phyloP scores from a whole-genome alignment of 371 early-diverging fungal genomes.

The Syncephalastrum sp. region DNA sequence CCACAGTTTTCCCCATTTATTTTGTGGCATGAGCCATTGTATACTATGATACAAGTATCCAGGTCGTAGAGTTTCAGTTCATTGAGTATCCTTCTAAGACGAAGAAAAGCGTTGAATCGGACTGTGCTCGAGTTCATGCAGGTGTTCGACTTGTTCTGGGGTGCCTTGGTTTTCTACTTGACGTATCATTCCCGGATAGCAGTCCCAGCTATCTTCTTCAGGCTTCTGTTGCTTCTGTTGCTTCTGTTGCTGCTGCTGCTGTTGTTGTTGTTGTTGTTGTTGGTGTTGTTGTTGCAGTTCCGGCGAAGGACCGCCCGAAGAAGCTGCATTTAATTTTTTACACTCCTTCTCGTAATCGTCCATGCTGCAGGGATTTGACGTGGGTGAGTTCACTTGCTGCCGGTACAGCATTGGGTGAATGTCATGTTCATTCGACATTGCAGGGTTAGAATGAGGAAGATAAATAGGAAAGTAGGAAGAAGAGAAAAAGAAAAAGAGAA shows the following conservation, averaged over 20 bases:
- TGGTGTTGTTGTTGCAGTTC: background rate
- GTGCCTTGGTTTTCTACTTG: slow-evolving; percentile 48
- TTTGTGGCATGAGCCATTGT: too few species aligned
- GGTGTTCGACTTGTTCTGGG: slow-evolving; percentile 33
- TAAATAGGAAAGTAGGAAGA: background rate
- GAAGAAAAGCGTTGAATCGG: too few species aligned
- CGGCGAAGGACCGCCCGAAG: too few species aligned
- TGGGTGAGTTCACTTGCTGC: slow-evolving; percentile 12
- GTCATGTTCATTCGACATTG: slow-evolving; percentile 1
- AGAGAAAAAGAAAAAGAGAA: background rate
- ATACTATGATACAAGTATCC: too few species aligned
- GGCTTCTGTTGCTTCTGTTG: background rate
- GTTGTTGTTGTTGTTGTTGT: background rate
- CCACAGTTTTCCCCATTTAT: too few species aligned
- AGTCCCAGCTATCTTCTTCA: slow-evolving; percentile 36
- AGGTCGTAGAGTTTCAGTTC: too few species aligned
- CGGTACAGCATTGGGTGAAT: slow-evolving; percentile 21
- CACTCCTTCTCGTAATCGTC: background rate
- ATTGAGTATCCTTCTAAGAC: too few species aligned
- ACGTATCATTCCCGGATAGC: slow-evolving; percentile 42
- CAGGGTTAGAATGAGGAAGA: slow-evolving; percentile 1
- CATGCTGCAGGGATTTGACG: background rate
- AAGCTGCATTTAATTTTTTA: background rate
- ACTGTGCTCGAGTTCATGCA: slow-evolving; percentile 37
- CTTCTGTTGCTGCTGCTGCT: background rate